Evolutionary conservation across 2,329 filamentous ascomycete species (phyloP), one percentile per base, ranked within the genome.

Genomic region (Exophiala phaeomuriformis): DNA sequence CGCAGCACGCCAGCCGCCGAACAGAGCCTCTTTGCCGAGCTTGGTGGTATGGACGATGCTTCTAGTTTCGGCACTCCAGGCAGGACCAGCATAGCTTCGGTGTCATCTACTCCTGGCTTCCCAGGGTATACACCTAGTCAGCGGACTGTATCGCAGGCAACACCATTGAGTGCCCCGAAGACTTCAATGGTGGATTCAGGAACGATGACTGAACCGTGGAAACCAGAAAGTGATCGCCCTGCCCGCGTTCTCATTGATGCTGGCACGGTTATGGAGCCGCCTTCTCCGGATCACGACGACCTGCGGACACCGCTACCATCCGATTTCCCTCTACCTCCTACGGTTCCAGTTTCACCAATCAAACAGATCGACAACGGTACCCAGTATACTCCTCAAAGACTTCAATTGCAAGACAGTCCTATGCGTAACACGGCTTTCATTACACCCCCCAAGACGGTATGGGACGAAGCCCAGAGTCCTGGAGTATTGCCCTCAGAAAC

Each of bases 11-110:
- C 69, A 40, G 73, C 72, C n/a, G 70, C 73, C 47, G 74, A 74
- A 59, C 88, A 95, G 73, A 97, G 86, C 65, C 75, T 98, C 47
- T 95, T 93, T 67, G 90, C 90, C 39, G 93, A 98, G 69, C 78
- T 98, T 40, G 88, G 86, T 49, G 88, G 89, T 61, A 74, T 96
- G 41, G 85, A 82, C 57, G 82, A 82, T 52, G 85, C 86, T 61
- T 87, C 88, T 58, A 86, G 88, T 55, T 75, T 72, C 52, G 70
- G 67, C 19, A 67, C 66, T 35, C 66, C 69, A 19, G 50, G 75
- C 71, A 54, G 65, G 49, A 64, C 64, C 9, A 66, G 66, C 43
- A 59, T 66, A 19, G 57, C 61, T 39, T 72, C 71, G 5, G 66
- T 65, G 35, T 57, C 64, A 5, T 74, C 72, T 5, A 74, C 71